These are phyloP conservation scores for Malus hybrid DNA, from an alignment of 331 rosid genomes.

Conservation along the genomic window DNA sequence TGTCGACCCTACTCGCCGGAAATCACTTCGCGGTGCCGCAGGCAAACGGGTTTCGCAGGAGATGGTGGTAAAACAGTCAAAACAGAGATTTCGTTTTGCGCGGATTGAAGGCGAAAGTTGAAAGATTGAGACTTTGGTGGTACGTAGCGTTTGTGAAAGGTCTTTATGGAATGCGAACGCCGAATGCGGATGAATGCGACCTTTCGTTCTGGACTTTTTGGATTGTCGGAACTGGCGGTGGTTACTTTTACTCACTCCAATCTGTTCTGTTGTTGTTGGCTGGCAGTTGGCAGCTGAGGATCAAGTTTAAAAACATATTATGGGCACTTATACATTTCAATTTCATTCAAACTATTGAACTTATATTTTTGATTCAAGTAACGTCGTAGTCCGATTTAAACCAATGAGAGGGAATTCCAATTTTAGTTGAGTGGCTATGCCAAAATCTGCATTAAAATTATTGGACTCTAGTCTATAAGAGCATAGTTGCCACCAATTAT, in stretches of 20 bases:
- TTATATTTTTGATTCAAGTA: too few species aligned
- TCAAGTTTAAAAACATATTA: not conserved
- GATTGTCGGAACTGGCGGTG: constrained; percentile 33
- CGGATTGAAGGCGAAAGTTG: not conserved
- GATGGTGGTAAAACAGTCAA: constrained; percentile 12
- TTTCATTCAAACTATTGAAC: too few species aligned
- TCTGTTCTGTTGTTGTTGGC: not conserved
- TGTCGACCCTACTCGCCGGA: constrained; percentile 11
- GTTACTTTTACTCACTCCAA: constrained; percentile 1
- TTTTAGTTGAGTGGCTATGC: not conserved
- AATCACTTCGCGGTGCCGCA: not conserved
- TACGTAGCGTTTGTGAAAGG: constrained; percentile 17
- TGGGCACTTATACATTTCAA: not conserved
- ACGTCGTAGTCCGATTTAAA: not conserved
- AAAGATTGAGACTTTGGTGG: not conserved
- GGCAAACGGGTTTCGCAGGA: constrained; percentile 16
- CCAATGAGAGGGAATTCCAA: not conserved
- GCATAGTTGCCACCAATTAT: not conserved
- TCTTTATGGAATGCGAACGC: constrained; percentile 9
- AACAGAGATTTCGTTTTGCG: constrained; percentile 22
- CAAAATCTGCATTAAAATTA: too few species aligned
- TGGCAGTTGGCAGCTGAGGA: not conserved
- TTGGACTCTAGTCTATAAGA: too few species aligned
- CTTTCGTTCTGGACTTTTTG: constrained; percentile 19
- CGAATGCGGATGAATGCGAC: constrained; percentile 37